Base-by-base conservation (phyloP, 148 eudicot species). In the Persicaria tinctoria region DNA sequence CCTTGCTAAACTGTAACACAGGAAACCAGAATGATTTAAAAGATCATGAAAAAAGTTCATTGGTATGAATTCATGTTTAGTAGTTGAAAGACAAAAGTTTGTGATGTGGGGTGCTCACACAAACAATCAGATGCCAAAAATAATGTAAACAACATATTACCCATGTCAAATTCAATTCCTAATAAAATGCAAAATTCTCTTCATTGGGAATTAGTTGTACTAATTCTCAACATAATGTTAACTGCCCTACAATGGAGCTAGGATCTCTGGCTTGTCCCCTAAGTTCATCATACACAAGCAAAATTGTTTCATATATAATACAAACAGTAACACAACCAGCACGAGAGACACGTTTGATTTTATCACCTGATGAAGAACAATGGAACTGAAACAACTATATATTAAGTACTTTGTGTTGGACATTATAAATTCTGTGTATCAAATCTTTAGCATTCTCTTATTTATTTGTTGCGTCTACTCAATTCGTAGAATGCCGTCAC, bases 1-100 rank as follows among this genome's bases (percentile, higher is more conserved):
- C 94, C 82, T 89, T 91, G 80, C 79, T 87, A 76, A 93, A 93
- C 98, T 93, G 71, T 60, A 27, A 41, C 12, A 38, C 70, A 66
- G 48, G 38, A 53, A 41, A 77, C 8, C 18, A 80, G 75, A 38
- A 68, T 56, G 20, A 47, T 54, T 72, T 72, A 7, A 38, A 32
- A 23, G 51, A 72, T 46, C 57, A 50, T 49, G 8, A 20, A 70
- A 72, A 72, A 4, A 20, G 41, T 50, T n/a, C 32, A 46, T 49
- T 32, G 27, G 20, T 32, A 72, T 2, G 6, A 51, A 17, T 49
- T 49, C 41, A 6, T 14, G 47, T 8, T 44, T 49, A 11, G 38
- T 17, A 20, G 38, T 49, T 64, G 70, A 38, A 64, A 10, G 46
- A 10, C 16, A 41, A 59, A 59, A 7, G 66, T 23, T 23, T 18